phyloP scores from a whole-genome alignment of 2,329 filamentous ascomycete genomes.

The Cladosporium sp. region DNA sequence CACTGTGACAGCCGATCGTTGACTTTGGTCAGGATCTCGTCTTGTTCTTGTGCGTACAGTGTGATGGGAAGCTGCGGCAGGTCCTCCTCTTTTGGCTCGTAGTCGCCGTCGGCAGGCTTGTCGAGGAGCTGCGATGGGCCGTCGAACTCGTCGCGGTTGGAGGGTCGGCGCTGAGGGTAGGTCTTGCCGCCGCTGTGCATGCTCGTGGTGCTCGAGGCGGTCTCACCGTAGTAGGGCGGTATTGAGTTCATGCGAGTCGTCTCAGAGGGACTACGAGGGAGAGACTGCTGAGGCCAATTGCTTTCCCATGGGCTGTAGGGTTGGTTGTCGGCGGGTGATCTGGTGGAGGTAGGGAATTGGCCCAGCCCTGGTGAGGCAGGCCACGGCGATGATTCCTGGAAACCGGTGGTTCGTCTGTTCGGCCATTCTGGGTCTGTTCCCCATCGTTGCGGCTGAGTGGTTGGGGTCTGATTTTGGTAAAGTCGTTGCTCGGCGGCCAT shows the following conservation, averaged over 20 bases:
- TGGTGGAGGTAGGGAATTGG: constrained; percentile 22
- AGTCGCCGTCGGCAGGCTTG: constrained; percentile 63
- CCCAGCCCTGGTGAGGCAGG: constrained; percentile 24
- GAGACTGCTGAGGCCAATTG: constrained; percentile 22
- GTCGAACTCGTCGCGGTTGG: constrained; percentile 84
- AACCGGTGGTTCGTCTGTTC: constrained; percentile 22
- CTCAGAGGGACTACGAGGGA: constrained; percentile 29
- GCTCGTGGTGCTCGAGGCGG: constrained; percentile 19
- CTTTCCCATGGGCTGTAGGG: constrained; percentile 21
- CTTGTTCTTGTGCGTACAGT: constrained; percentile 77
- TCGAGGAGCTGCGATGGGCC: constrained; percentile 79
- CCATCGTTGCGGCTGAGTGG: constrained; percentile 24
- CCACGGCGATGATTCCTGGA: constrained; percentile 25
- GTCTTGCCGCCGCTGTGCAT: constrained; percentile 21
- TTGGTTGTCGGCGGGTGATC: constrained; percentile 19
- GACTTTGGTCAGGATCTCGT: constrained; percentile 71
- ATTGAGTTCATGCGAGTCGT: constrained; percentile 21
- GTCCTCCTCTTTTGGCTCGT: constrained; percentile 73
- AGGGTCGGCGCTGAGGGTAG: constrained; percentile 59
- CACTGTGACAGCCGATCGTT: constrained; percentile 82
- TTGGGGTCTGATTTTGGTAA: constrained; percentile 9
- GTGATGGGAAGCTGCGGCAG: constrained; percentile 78
- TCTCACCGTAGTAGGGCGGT: constrained; percentile 22
- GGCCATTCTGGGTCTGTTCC: constrained; percentile 25
- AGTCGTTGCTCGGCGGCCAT: constrained; percentile 21